These are phyloP conservation scores for Cytospora chrysosperma DNA, from an alignment of 2,329 filamentous ascomycete species.

Conservation along the genomic window DNA sequence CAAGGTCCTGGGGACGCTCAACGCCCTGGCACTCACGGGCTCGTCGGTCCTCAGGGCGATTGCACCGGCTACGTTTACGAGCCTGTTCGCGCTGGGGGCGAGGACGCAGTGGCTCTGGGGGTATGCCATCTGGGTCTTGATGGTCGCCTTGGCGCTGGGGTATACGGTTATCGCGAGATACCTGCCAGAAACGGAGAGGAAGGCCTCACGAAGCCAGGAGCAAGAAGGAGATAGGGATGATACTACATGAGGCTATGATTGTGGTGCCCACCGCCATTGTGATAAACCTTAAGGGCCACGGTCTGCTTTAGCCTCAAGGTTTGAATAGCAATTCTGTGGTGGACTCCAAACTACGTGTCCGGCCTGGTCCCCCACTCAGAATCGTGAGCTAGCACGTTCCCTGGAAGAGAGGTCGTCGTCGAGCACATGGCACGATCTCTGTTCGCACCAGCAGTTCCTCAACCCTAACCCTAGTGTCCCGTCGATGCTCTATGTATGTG, in stretches of 20 bases:
- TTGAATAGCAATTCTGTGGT: not conserved
- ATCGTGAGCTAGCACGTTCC: no score
- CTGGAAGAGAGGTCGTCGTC: no score
- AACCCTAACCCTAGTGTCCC: no score
- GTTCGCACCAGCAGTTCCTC: no score
- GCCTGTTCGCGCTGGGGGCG: slow-evolving; percentile 66
- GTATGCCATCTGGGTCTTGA: slow-evolving; percentile 64
- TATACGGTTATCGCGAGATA: slow-evolving; percentile 35
- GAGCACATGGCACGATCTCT: no score
- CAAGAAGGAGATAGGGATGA: not conserved
- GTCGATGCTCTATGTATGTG: no score
- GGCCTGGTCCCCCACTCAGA: not conserved
- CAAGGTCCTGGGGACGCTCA: slow-evolving; percentile 66
- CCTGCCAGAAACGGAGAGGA: slow-evolving; percentile 38
- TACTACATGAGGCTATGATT: not conserved
- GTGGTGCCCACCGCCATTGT: not conserved
- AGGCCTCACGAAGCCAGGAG: not conserved
- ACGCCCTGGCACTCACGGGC: slow-evolving; percentile 64
- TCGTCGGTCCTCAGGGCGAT: slow-evolving; percentile 63
- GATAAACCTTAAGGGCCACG: not conserved
- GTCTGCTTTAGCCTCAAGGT: not conserved
- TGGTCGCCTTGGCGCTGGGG: slow-evolving; percentile 41
- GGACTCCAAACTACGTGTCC: not conserved
- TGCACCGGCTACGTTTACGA: slow-evolving; percentile 64
- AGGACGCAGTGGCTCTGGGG: slow-evolving; percentile 61